These are phyloP conservation scores for Penicillium occitanis DNA, from an alignment of 2,329 filamentous ascomycete species.

Conservation along the genomic window DNA sequence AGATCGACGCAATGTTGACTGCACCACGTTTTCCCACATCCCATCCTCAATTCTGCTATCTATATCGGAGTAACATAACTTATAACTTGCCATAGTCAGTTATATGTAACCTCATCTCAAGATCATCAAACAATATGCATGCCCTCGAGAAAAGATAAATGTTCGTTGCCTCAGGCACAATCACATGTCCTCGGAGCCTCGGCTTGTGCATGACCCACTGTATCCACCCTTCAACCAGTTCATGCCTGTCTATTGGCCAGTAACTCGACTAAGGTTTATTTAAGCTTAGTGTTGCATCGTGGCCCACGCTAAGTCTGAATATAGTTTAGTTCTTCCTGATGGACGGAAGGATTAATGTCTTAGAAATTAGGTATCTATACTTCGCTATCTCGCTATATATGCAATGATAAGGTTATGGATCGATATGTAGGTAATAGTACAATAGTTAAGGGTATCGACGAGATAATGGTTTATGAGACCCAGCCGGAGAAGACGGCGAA, in stretches of 20 bases:
- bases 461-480: background rate
- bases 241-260: background rate
- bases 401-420: background rate
- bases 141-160: background rate
- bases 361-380: background rate
- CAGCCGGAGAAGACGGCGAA: background rate
- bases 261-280: background rate
- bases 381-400: background rate
- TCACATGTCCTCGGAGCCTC: conserved; percentile 1
- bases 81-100: background rate
- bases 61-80: background rate
- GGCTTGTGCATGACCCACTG: background rate
- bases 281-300: background rate
- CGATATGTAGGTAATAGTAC: background rate
- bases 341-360: too few relatives aligned
- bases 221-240: background rate
- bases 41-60: background rate
- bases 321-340: background rate
- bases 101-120: background rate
- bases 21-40: background rate
- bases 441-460: background rate
- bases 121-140: background rate
- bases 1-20: background rate
- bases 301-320: background rate
- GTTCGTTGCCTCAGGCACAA: conserved; percentile 7